A percentile compares a stretch with the other conserved stretches of the same genome.
phyloP scores from a whole-genome alignment of 2,329 filamentous ascomycete genomes.

The Emmonsia crescens region DNA sequence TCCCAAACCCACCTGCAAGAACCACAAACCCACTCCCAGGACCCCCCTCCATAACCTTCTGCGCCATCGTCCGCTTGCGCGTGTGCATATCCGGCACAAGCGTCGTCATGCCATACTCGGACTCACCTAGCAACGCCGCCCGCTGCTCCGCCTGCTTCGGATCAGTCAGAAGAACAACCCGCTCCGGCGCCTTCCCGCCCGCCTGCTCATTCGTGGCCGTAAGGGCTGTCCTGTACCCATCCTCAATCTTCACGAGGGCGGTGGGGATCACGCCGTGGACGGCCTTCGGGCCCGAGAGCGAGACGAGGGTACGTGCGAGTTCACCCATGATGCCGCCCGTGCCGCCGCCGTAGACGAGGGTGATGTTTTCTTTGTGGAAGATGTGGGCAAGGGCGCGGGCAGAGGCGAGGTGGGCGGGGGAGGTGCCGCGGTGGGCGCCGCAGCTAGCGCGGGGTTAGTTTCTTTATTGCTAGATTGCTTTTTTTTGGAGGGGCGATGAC shows the following conservation, averaged over 20 bases:
- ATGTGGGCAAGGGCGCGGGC: conserved; percentile 62
- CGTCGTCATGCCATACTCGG: conserved; percentile 67
- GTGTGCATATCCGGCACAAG: conserved; percentile 95
- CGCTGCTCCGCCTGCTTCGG: conserved; percentile 17
- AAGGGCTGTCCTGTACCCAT: conserved; percentile 18
- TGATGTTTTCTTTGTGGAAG: conserved; percentile 67
- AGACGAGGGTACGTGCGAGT: conserved; percentile 72
- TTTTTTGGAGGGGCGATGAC: conserved; percentile 12
- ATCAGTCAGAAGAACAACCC: conserved; percentile 47
- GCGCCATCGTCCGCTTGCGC: conserved; percentile 86
- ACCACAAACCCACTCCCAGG: conserved; percentile 83
- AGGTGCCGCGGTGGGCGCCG: conserved; percentile 64
- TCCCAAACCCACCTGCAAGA: conserved; percentile 81
- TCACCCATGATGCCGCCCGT: conserved; percentile 95
- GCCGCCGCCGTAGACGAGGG: conserved; percentile 88
- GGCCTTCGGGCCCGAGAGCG: conserved; percentile 64
- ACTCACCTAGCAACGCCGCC: conserved; percentile 20
- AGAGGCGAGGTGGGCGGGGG: conserved; percentile 63
- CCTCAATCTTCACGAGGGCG: conserved; percentile 67
- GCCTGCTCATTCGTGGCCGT: not conserved
- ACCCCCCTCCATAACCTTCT: conserved; percentile 70
- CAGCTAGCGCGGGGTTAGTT: conserved; percentile 45
- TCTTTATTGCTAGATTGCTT: no score
- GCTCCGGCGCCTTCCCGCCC: conserved; percentile 35
- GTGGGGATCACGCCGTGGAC: conserved; percentile 93